Conservation (phyloP, 805 yeast species). For the Saccharomycopsis sp. region DNA sequence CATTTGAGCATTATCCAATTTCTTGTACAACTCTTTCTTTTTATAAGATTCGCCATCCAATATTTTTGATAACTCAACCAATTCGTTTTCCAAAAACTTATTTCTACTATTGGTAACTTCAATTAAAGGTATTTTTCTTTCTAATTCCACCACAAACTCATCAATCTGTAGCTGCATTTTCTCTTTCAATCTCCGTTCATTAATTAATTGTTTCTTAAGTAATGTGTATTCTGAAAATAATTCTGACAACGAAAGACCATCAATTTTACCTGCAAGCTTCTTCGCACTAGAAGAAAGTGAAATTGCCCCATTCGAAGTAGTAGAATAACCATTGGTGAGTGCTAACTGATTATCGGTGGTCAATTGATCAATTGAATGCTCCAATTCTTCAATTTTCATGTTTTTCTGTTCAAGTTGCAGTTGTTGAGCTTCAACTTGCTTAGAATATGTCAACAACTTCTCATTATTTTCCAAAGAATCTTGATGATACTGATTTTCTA, state of each 20-base stretch:
- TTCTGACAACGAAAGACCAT: conserved; percentile 58
- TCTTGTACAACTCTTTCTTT: conserved; percentile 34
- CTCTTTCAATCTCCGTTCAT: conserved; percentile 66
- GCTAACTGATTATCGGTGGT: conserved; percentile 23
- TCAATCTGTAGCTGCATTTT: conserved; percentile 65
- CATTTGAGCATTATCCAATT: conserved; percentile 26
- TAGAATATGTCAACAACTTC: neutral
- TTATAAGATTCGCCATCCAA: conserved; percentile 50
- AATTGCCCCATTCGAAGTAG: neutral
- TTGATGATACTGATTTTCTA: conserved; percentile 34
- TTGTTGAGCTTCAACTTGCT: neutral
- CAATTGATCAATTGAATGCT: conserved; percentile 38
- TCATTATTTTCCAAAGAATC: conserved; percentile 25
- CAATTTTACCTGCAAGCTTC: conserved; percentile 38
- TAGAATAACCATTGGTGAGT: neutral
- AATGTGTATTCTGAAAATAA: conserved; percentile 57
- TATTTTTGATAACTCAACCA: conserved; percentile 46
- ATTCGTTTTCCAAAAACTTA: conserved; percentile 45
- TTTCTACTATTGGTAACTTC: conserved; percentile 59
- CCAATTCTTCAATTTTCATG: conserved; percentile 36
- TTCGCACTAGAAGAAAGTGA: conserved; percentile 26
- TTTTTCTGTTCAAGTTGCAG: conserved; percentile 25
- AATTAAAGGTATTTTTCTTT: conserved; percentile 69
- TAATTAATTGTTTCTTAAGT: conserved; percentile 56
- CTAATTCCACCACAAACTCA: conserved; percentile 66